Conservation (phyloP, 1,284 basidiomycete species). For the Irpex lacteus region DNA sequence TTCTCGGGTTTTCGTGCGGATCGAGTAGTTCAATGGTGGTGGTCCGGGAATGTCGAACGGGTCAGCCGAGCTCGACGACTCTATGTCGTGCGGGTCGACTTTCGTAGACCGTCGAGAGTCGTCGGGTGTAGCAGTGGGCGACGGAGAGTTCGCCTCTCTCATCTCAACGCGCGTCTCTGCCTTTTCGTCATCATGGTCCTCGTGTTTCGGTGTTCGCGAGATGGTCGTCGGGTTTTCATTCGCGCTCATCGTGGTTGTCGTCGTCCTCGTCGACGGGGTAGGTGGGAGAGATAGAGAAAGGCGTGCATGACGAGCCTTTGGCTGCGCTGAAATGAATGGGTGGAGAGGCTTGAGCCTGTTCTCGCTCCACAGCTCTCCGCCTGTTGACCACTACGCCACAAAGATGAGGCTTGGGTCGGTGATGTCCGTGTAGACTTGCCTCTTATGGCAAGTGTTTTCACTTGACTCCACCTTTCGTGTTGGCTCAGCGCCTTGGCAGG, state of each 20-base stretch:
- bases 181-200: neutral
- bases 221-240: neutral
- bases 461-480: neutral
- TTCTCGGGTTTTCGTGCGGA: constrained; percentile 21
- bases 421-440: neutral
- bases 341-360: neutral
- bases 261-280: neutral
- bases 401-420: neutral
- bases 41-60: constrained; percentile 16
- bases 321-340: neutral
- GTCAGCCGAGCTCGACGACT: neutral
- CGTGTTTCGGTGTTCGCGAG: neutral
- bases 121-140: neutral
- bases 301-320: neutral
- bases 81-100: neutral
- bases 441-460: neutral
- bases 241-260: neutral
- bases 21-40: constrained; percentile 29
- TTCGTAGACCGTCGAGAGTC: neutral
- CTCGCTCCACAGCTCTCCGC: neutral
- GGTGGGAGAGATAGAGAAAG: neutral
- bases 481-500: neutral
- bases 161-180: neutral
- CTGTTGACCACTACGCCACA: neutral
- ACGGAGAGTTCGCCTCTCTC: neutral